Conservation (phyloP, 2,329 filamentous ascomycete species). For the Meredithiella fracta region DNA sequence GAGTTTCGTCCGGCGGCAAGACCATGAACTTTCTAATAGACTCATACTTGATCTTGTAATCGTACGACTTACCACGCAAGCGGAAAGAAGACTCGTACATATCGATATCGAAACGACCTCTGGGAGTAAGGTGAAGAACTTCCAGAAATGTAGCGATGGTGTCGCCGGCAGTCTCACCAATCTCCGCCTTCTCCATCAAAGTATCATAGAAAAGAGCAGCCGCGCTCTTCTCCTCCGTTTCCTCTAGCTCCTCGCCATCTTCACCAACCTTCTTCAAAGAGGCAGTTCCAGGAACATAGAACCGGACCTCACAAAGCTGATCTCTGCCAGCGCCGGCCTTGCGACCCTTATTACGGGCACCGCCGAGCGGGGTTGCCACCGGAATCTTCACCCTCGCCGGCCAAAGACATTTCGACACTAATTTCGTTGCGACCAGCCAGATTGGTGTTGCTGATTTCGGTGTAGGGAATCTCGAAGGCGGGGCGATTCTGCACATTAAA, state of each 20-base stretch:
- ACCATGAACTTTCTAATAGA: constrained; percentile 98
- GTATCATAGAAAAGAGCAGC: constrained; percentile 97
- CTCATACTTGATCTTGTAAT: constrained; percentile 99
- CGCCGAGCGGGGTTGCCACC: constrained; percentile 52
- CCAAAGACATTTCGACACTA: constrained; percentile 78
- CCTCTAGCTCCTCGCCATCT: constrained; percentile 47
- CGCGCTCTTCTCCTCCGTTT: constrained; percentile 78
- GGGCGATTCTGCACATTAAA: constrained; percentile 97
- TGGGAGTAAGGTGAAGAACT: constrained; percentile 78
- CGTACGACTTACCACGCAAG: constrained; percentile 94
- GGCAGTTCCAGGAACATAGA: constrained; percentile 88
- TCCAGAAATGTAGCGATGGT: constrained; percentile 96
- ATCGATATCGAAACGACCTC: constrained; percentile 98
- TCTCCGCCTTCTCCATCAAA: constrained; percentile 95
- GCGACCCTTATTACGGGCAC: constrained; percentile 60
- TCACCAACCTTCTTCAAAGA: constrained; percentile 51
- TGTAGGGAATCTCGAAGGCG: constrained; percentile 91
- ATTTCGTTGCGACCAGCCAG: constrained; percentile 95
- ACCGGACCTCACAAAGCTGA: constrained; percentile 94
- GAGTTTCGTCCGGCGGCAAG: constrained; percentile 89
- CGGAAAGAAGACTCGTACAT: constrained; percentile 98
- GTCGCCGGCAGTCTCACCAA: constrained; percentile 96
- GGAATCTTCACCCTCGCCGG: constrained; percentile 53
- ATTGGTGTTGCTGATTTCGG: constrained; percentile 95
- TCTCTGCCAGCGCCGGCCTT: constrained; percentile 81